Evolutionary conservation across 495 filamentous ascomycete species (phyloP).

Genomic region (Staphylotrichum longicolle): DNA sequence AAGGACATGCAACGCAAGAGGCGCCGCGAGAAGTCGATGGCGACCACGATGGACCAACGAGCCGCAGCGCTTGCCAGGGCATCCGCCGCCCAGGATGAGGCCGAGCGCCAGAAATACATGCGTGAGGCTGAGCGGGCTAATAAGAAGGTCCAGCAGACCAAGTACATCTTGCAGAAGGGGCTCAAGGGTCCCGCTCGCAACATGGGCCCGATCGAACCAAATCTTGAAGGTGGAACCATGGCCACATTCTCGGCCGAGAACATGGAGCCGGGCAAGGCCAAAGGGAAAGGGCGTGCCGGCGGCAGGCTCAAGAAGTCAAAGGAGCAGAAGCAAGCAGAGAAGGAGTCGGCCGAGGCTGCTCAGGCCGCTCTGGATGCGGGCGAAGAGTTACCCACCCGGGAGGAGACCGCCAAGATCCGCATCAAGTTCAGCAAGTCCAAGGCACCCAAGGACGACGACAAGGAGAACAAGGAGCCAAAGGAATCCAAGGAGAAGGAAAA

Average conservation of each 20-base stretch:
- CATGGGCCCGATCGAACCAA: conserved; percentile 69
- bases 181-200: conserved; percentile 78
- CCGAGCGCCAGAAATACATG: conserved; percentile 71
- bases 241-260: conserved; percentile 74
- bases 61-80: conserved; percentile 75
- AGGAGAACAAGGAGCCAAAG: conserved; percentile 46
- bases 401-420: conserved; percentile 61
- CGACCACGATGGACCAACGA: conserved; percentile 80
- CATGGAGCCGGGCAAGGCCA: conserved; percentile 57
- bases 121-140: conserved; percentile 79
- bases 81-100: conserved; percentile 68
- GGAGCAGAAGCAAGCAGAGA: conserved; percentile 94
- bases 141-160: conserved; percentile 83
- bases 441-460: conserved; percentile 36
- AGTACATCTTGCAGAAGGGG: conserved; percentile 77
- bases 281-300: conserved; percentile 65
- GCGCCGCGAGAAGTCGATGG: conserved; percentile 92
- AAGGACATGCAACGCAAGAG: conserved; percentile 99
- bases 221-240: conserved; percentile 85
- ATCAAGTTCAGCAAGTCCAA: conserved; percentile 52
- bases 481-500: conserved; percentile 63
- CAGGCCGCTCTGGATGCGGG: conserved; percentile 81
- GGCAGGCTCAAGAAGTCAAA: conserved; percentile 81
- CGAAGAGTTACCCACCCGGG: conserved; percentile 71
- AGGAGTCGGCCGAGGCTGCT: conserved; percentile 85